Evolutionary conservation across 176 grass and related monocot species (phyloP).

Genomic region (Avena sativa): DNA sequence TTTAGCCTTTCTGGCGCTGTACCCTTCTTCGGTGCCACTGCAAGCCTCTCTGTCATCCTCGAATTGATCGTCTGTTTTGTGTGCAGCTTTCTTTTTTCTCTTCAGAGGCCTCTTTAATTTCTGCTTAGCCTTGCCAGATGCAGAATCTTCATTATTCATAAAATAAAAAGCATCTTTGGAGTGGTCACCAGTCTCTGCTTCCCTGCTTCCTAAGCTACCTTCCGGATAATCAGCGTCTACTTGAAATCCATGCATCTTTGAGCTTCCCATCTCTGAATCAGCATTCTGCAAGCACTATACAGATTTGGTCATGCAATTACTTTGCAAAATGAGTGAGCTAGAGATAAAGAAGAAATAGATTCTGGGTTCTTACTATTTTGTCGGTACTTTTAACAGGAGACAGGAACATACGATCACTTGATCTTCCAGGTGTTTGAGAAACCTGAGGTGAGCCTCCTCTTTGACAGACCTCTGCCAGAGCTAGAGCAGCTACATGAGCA

Average conservation of each 20-base stretch:
- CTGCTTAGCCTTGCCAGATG: slow-evolving; percentile 55
- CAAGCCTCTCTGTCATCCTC: slow-evolving; percentile 97
- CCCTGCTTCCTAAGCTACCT: slow-evolving; percentile 85
- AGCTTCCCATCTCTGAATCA: slow-evolving; percentile 83
- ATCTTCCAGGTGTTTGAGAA: slow-evolving; percentile 73
- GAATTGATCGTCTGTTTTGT: slow-evolving; percentile 46
- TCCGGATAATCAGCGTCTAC: slow-evolving; percentile 74
- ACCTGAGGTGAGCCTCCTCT: slow-evolving; percentile 87
- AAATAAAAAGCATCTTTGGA: slow-evolving; percentile 56
- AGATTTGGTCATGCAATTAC: slow-evolving; percentile 43
- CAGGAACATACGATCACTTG: slow-evolving; percentile 53
- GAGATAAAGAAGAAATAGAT: slow-evolving; percentile 34
- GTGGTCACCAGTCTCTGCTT: slow-evolving; percentile 83
- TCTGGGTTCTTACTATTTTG: slow-evolving; percentile 64
- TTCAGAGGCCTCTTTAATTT: slow-evolving; percentile 67
- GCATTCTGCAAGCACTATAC: slow-evolving; percentile 61
- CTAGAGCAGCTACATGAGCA: slow-evolving; percentile 85
- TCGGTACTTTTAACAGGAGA: slow-evolving; percentile 73
- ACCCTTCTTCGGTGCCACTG: slow-evolving; percentile 95
- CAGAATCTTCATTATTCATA: slow-evolving; percentile 54
- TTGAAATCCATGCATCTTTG: slow-evolving; percentile 74
- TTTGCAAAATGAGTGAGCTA: slow-evolving; percentile 18
- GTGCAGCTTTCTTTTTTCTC: slow-evolving; percentile 59
- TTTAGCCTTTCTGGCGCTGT: slow-evolving; percentile 64
- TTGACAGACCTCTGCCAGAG: slow-evolving; percentile 84